Evolutionary conservation across 2,329 filamentous ascomycete species (phyloP).

Genomic region (Colletotrichum sp.): DNA sequence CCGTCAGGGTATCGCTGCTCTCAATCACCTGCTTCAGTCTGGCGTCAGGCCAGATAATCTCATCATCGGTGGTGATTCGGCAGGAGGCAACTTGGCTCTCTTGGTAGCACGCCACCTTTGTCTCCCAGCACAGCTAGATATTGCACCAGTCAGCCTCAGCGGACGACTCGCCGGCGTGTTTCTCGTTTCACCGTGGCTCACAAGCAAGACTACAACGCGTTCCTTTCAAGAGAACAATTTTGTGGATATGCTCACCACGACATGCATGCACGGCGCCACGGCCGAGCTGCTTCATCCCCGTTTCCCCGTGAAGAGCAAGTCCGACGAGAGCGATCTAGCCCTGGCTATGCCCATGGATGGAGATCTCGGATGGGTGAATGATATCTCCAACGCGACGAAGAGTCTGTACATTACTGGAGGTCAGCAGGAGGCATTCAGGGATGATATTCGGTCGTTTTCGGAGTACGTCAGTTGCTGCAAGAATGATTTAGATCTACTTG

Average conservation of each 20-base stretch:
- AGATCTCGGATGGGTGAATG: conserved; percentile 31
- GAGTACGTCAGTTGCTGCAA: conserved; percentile 25
- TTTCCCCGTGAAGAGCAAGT: conserved; percentile 14
- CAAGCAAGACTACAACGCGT: conserved; percentile 16
- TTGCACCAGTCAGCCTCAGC: conserved; percentile 24
- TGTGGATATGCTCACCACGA: conserved; percentile 37
- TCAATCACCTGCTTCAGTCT: conserved; percentile 31
- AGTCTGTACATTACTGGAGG: conserved; percentile 38
- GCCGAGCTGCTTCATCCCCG: neutral
- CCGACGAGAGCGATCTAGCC: conserved; percentile 22
- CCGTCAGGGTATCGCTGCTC: conserved; percentile 25
- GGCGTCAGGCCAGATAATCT: conserved; percentile 35
- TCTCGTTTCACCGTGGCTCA: conserved; percentile 37
- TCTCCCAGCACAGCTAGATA: conserved; percentile 30
- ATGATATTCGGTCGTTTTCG: conserved; percentile 31
- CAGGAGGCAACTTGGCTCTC: conserved; percentile 37
- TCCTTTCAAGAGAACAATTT: conserved; percentile 31
- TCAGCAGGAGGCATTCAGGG: conserved; percentile 33
- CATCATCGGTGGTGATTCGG: conserved; percentile 40
- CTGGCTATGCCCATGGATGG: conserved; percentile 34
- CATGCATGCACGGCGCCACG: neutral
- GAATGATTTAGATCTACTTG: conserved; percentile 28
- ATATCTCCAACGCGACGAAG: conserved; percentile 24
- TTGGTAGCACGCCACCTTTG: conserved; percentile 37
- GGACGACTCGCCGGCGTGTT: conserved; percentile 34